Conservation (phyloP, 495 filamentous ascomycete genomes). For the Penicillium ochrochloron region DNA sequence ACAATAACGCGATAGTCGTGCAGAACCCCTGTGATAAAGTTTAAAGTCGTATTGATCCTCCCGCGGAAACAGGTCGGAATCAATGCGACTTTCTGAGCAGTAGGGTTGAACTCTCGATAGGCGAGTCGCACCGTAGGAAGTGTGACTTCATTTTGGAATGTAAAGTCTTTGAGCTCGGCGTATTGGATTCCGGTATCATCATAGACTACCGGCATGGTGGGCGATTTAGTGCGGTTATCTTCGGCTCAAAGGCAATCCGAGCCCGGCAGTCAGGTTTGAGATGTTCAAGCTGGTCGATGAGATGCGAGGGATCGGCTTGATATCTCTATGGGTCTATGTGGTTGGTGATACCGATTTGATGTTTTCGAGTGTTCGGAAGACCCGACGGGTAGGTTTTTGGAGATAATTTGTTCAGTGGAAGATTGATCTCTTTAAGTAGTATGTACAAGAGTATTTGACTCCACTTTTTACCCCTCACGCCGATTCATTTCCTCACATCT, state of each 20-base stretch:
- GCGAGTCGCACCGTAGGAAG: constrained; percentile 42
- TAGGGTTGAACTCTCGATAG: constrained; percentile 48
- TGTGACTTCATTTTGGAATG: constrained; percentile 38
- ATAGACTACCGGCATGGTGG: constrained; percentile 8
- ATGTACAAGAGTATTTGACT: neutral
- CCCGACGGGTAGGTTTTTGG: neutral
- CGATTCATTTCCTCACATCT: neutral
- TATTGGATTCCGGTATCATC: constrained; percentile 34
- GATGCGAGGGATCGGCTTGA: neutral
- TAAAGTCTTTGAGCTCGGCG: constrained; percentile 42
- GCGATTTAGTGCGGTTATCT: neutral
- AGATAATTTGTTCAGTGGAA: neutral
- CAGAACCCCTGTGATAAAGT: constrained; percentile 54
- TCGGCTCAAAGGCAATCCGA: neutral
- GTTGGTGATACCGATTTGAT: neutral
- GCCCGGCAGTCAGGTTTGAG: neutral
- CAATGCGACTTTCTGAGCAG: constrained; percentile 39
- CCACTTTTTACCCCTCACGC: constrained; percentile 9
- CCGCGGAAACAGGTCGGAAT: constrained; percentile 57
- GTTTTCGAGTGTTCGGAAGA: neutral
- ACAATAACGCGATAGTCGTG: constrained; percentile 61
- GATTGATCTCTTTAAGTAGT: neutral
- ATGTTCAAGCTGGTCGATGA: neutral
- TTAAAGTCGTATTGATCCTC: constrained; percentile 45
- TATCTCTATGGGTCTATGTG: neutral